phyloP scores from a whole-genome alignment of 371 early-diverging fungal species.

The Mucor sp. region DNA sequence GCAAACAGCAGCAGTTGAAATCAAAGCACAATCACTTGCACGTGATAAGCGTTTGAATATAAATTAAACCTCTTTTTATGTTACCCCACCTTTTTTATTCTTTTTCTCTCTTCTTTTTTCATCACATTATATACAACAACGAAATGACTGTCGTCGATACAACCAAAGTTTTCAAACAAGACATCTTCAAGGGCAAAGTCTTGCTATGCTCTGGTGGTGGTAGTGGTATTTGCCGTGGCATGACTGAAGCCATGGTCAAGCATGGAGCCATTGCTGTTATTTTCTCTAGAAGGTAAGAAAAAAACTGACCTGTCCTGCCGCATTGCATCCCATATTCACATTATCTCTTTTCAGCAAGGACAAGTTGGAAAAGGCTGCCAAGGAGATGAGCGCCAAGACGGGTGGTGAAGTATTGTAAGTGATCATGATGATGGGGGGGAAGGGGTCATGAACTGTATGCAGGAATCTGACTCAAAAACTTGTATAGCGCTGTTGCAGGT shows the following conservation, averaged over 20 bases:
- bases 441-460: too few species aligned
- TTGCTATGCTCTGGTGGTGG: conserved; percentile 56
- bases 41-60: conserved; percentile 8
- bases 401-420: conserved; percentile 54
- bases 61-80: background rate
- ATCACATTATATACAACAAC: background rate
- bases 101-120: background rate
- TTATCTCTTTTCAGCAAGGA: conserved; percentile 31
- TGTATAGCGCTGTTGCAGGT: conserved; percentile 54
- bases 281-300: conserved; percentile 63
- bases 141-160: conserved; percentile 30
- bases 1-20: too few species aligned
- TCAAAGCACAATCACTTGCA: background rate
- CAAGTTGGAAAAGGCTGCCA: conserved; percentile 71
- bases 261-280: conserved; percentile 78
- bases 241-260: conserved; percentile 78
- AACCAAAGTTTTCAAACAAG: conserved; percentile 42
- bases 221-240: conserved; percentile 79
- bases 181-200: conserved; percentile 47
- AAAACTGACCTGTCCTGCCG: background rate
- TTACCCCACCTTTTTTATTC: conserved; percentile 2
- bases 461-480: too few species aligned
- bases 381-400: conserved; percentile 62
- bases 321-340: background rate
- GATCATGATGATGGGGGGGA: too few species aligned